phyloP scores from a whole-genome alignment of 441 rosid genomes.

The Gossypium gossypioides region DNA sequence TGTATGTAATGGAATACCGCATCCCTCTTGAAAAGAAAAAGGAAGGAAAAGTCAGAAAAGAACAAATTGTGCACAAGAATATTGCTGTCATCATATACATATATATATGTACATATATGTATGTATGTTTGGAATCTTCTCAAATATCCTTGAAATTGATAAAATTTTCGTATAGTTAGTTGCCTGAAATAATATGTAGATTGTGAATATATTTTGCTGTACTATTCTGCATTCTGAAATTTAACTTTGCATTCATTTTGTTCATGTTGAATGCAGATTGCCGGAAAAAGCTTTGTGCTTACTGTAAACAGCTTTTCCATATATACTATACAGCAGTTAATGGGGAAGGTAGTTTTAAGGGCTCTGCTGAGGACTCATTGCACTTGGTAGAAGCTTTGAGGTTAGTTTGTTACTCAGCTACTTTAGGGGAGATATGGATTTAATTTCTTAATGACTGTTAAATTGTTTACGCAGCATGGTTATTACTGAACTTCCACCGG shows the following conservation, averaged over 20 bases:
- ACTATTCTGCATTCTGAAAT: neutral
- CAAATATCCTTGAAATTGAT: neutral
- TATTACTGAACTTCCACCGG: constrained; percentile 86
- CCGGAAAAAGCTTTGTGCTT: constrained; percentile 72
- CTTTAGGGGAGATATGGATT: constrained; percentile 9
- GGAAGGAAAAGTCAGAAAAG: neutral
- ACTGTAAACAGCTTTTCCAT: constrained; percentile 66
- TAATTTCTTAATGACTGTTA: constrained; percentile 23
- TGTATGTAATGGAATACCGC: neutral
- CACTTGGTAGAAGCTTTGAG: constrained; percentile 92
- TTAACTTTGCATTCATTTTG: constrained; percentile 1
- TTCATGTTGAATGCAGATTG: constrained; percentile 54
- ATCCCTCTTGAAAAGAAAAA: neutral
- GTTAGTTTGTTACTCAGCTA: constrained; percentile 27
- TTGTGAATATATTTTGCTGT: neutral
- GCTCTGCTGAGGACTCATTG: constrained; percentile 84
- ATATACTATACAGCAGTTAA: constrained; percentile 74
- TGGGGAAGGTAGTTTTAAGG: constrained; percentile 77
- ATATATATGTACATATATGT: neutral
- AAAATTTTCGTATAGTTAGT: neutral
- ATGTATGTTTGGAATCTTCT: neutral
- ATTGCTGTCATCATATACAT: neutral
- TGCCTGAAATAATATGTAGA: neutral
- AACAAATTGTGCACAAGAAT: neutral
- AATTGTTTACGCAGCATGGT: constrained; percentile 67